Base-by-base conservation (phyloP, 495 filamentous ascomycete species). In the Bathelium albidoporum region DNA sequence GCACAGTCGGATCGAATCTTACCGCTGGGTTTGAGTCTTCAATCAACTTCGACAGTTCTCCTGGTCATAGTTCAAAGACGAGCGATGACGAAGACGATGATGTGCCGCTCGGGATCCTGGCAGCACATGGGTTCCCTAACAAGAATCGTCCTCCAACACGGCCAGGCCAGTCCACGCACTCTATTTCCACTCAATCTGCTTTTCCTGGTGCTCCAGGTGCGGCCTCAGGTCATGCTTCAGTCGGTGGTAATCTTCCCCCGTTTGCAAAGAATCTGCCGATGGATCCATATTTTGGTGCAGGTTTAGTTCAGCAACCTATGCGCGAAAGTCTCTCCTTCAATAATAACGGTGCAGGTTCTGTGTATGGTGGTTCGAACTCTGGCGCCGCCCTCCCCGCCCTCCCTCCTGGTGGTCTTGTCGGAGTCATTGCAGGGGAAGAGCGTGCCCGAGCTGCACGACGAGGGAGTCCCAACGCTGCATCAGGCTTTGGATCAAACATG, bases 41-140 rank as follows among this genome's bases (percentile, higher is more conserved):
- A 59, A 11, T 60, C 32, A 36, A 60, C 16, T 55, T 55, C 16
- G 49, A 55, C 24, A 43, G 22, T 41, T 41, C 52, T 67, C 58
- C 60, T 61, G 66, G 0, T 69, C 64, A 55, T 60, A 66, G 49
- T 39, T 69, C 26, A 67, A 72, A 60, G 71, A 63, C 43, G 16
- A 74, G 71, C 59, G 72, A 81, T 32, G 76, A 80, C 58, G 75
- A 76, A 12, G 75, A 78, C 32, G 78, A 79, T 59, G 75, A 80
- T 45, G 67, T 79, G 34, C 94, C 94, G 0, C 75, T 98, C 44
- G 94, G 86, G 9, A 93, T 97, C 69, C 77, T 97, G 32, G 86
- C 88, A 58, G 91, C 90, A 11, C 93, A 97, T 72, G 94, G 94
- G 22, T 98, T 98, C 69, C 94, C 94, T 2, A 86, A 83, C 69